phyloP scores from a whole-genome alignment of 2,329 filamentous ascomycete species.

The Didymella segeticola region DNA sequence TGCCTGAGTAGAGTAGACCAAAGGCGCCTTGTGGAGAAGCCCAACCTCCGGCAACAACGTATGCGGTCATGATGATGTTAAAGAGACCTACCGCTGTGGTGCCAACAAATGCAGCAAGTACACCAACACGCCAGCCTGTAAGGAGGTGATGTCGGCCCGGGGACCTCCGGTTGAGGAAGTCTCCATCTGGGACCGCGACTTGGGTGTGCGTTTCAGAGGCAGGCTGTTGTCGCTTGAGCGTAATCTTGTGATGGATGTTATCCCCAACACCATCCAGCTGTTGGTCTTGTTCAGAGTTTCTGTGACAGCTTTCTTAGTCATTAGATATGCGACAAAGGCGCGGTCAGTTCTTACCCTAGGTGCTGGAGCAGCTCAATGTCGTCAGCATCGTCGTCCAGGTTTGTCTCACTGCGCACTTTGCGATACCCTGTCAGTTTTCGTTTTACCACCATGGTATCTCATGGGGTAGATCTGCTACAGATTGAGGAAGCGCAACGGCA shows the following conservation, averaged over 20 bases:
- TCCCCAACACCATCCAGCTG: background rate
- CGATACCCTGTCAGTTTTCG: background rate
- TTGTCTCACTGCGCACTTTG: background rate
- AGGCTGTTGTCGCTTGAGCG: background rate
- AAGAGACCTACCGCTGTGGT: constrained; percentile 6
- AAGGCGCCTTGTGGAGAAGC: background rate
- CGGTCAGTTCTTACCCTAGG: background rate
- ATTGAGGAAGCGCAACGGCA: background rate
- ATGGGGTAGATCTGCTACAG: background rate
- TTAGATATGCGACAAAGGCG: no score
- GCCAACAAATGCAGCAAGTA: constrained; percentile 12
- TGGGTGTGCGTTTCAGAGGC: background rate
- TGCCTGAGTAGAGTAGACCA: constrained; percentile 3
- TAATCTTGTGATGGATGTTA: background rate
- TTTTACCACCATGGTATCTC: background rate
- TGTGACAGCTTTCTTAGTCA: background rate
- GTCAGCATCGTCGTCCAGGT: background rate
- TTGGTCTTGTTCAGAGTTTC: background rate
- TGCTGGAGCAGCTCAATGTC: constrained; percentile 1
- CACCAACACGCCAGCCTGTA: constrained; percentile 16
- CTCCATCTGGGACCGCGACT: background rate
- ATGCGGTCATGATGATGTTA: constrained; percentile 13
- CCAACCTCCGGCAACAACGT: background rate
- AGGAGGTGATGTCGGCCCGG: background rate
- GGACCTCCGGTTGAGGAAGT: background rate